A percentile compares a stretch with the other conserved stretches of the same genome.
Evolutionary conservation across 352 stramenopile genomes (phyloP).

Genomic region (Globisporangium cystogenes): DNA sequence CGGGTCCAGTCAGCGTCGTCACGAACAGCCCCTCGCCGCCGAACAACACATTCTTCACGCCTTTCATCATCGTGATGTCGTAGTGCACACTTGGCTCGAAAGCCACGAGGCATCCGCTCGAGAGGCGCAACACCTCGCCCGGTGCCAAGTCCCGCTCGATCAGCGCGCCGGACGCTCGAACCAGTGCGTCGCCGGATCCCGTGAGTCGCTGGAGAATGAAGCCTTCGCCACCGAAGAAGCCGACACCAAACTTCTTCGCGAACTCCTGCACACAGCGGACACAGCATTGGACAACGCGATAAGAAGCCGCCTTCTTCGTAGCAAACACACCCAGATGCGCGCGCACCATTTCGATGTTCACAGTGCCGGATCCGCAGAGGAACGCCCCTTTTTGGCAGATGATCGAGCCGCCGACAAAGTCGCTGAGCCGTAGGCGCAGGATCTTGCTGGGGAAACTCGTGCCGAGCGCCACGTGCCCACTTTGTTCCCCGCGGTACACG

Average conservation of each 20-base stretch:
- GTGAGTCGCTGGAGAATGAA: conserved; percentile 93
- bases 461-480: conserved; percentile 85
- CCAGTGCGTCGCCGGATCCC: conserved; percentile 86
- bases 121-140: conserved; percentile 89
- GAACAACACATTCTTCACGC: conserved; percentile 94
- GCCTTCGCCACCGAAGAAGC: conserved; percentile 94
- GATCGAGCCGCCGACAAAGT: conserved; percentile 82
- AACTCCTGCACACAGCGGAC: conserved; percentile 53
- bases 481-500: conserved; percentile 48
- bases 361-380: conserved; percentile 87
- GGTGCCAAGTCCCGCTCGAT: conserved; percentile 84
- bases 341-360: conserved; percentile 88
- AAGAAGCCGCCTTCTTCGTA: too few species aligned
- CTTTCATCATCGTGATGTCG: conserved; percentile 90
- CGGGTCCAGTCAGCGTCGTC: conserved; percentile 89
- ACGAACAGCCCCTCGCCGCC: conserved; percentile 93
- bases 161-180: conserved; percentile 88
- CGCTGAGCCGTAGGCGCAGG: conserved; percentile 75
- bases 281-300: too few species aligned
- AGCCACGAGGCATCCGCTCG: conserved; percentile 88
- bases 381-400: conserved; percentile 93
- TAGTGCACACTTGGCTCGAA: conserved; percentile 87
- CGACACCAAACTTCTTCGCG: conserved; percentile 84
- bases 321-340: neutral
- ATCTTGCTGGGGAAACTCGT: conserved; percentile 91